Evolutionary conservation across 2,329 filamentous ascomycete genomes (phyloP), one percentile per base, ranked within the genome.

Genomic region (Aureobasidium pullulans): DNA sequence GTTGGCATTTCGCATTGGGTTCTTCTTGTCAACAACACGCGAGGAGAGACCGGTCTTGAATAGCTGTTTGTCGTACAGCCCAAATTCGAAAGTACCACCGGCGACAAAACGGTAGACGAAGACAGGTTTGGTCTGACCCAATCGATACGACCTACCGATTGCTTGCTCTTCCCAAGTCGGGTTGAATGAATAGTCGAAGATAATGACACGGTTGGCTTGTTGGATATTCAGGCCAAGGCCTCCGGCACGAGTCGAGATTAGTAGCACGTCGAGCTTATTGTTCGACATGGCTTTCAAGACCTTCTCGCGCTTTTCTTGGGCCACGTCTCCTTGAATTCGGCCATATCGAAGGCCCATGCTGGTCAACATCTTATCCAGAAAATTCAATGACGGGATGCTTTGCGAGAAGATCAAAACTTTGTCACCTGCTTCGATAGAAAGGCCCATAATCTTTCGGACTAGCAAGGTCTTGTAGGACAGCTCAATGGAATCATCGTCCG

Each of bases 141-240:
- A 82, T 1, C 92, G 88, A 71, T 94, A 96, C 0, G 89, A 87
- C 57, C 92, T 82, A 1, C 90, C 92, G 53, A 96, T 84, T 1
- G 92, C 92, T 72, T 96, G 92, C 66, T 91, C 86, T 71, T 96
- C 92, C 68, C 86, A 80, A 5, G 85, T 81, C 0, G 92, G 92
- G 63, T 92, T 94, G 74, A 86, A 96, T 62, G 81, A 79, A 67
- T 88, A 90, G 69, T 96, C 92, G 59, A 95, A 88, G 19, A 96
- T 87, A 19, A 96, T 81, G 1, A 96, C 89, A 19, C 92, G 84
- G 69, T 91, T 96, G 1, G 92, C 92, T 1, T 87, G 86, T 42
- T 84, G 83, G 11, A 96, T 87, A 64, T 96, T 96, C 52, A 96
- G 77, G 0, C 92, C 92, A 1, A 91, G 76, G 0, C 90, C 90